phyloP scores from a whole-genome alignment of 2,329 filamentous ascomycete species.

The Pseudogymnoascus sp. region DNA sequence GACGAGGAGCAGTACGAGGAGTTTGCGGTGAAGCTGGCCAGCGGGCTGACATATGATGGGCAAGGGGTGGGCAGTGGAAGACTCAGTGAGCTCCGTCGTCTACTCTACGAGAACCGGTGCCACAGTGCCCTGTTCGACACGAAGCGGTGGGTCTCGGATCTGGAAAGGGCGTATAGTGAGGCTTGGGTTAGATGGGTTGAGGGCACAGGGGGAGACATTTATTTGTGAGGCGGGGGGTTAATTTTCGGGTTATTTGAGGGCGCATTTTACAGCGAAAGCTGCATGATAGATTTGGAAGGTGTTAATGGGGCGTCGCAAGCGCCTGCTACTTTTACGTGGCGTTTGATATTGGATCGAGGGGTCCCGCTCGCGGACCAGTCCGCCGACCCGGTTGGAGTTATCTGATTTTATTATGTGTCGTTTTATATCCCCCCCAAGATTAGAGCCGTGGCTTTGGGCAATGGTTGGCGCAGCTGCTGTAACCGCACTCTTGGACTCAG shows the following conservation, averaged over 20 bases:
- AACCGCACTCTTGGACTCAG: slow-evolving; percentile 4
- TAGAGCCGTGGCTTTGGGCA: background rate
- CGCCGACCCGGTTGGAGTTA: slow-evolving; percentile 7
- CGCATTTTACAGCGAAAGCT: slow-evolving; percentile 1
- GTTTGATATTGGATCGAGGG: slow-evolving; percentile 7
- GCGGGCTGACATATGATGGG: slow-evolving; percentile 51
- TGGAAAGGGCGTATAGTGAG: slow-evolving; percentile 80
- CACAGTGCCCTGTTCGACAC: slow-evolving; percentile 86
- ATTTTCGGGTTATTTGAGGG: background rate
- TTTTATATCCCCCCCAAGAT: slow-evolving; percentile 7
- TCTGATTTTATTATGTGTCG: slow-evolving; percentile 5
- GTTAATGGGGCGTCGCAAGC: slow-evolving; percentile 5
- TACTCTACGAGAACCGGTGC: slow-evolving; percentile 80
- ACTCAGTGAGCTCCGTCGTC: slow-evolving; percentile 66
- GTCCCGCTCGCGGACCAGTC: slow-evolving; percentile 3
- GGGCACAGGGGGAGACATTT: slow-evolving; percentile 87
- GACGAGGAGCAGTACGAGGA: slow-evolving; percentile 81
- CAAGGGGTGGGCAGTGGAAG: slow-evolving; percentile 55
- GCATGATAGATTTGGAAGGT: background rate
- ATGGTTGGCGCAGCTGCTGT: slow-evolving; percentile 2
- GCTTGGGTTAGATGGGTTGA: slow-evolving; percentile 84
- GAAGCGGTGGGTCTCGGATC: slow-evolving; percentile 76
- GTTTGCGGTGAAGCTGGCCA: slow-evolving; percentile 60
- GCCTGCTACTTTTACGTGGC: background rate
- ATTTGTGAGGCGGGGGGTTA: slow-evolving; percentile 42